These are phyloP conservation scores for Ramaria sp. DNA, from an alignment of 768 basidiomycete species.

Conservation along the genomic window DNA sequence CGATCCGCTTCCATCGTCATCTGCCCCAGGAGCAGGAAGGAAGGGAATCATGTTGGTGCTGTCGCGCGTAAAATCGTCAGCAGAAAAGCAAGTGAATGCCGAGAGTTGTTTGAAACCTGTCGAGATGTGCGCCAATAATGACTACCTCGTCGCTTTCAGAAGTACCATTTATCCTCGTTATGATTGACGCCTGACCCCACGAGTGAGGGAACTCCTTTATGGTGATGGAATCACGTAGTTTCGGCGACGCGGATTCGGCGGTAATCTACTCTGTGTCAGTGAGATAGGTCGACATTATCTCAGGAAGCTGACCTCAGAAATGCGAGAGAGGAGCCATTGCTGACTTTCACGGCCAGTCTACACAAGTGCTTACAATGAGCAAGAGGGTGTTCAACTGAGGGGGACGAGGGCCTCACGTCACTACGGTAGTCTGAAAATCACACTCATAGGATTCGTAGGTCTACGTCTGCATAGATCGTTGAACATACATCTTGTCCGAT, in stretches of 20 bases:
- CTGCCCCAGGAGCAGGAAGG: conserved; percentile 69
- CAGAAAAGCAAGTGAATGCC: neutral
- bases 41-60: conserved; percentile 76
- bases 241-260: conserved; percentile 42
- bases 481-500: conserved; percentile 59
- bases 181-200: conserved; percentile 80
- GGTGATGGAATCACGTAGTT: conserved; percentile 46
- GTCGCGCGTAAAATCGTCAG: neutral
- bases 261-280: conserved; percentile 41
- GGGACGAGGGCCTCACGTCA: conserved; percentile 28
- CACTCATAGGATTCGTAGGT: conserved; percentile 15
- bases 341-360: conserved; percentile 73
- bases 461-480: neutral
- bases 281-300: neutral
- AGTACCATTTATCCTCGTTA: conserved; percentile 67
- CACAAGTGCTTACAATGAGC: conserved; percentile 12
- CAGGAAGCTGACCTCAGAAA: conserved; percentile 40
- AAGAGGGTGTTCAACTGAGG: conserved; percentile 10
- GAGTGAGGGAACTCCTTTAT: conserved; percentile 65
- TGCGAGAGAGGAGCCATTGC: conserved; percentile 60
- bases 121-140: conserved; percentile 73
- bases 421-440: conserved; percentile 54
- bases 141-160: conserved; percentile 49
- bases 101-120: conserved; percentile 38
- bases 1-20: conserved; percentile 55